Evolutionary conservation across 495 filamentous ascomycete genomes (phyloP).

Genomic region (Podospora comata): DNA sequence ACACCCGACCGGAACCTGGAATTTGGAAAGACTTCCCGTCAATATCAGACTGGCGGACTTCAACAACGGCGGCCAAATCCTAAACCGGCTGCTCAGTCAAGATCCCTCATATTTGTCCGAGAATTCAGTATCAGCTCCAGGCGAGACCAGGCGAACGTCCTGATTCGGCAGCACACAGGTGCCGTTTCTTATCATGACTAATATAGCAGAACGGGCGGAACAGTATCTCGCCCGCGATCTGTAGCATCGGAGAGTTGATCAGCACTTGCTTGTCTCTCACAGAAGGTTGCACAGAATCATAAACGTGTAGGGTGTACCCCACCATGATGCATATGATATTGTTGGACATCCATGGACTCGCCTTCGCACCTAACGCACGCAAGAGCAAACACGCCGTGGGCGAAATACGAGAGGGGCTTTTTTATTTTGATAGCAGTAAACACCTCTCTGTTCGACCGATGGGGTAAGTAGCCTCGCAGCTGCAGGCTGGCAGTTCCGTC

Average conservation of each 20-base stretch:
- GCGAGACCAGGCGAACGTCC: background rate
- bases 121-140: background rate
- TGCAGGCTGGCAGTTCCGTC: background rate
- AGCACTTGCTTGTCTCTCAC: background rate
- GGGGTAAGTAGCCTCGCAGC: too few species aligned
- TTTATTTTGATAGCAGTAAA: too few species aligned
- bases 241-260: conserved; percentile 15
- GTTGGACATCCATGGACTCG: background rate
- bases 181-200: conserved; percentile 13
- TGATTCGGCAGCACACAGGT: conserved; percentile 11
- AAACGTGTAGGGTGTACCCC: background rate
- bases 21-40: too few species aligned
- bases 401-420: background rate
- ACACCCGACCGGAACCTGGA: background rate
- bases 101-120: background rate
- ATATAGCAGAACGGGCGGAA: conserved; percentile 21
- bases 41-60: background rate
- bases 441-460: too few species aligned
- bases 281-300: background rate
- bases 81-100: background rate
- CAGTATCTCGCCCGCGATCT: conserved; percentile 28
- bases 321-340: background rate
- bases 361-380: background rate
- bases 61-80: background rate
- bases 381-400: background rate